phyloP scores from a whole-genome alignment of 352 stramenopile species.

The Sclerospora graminicola region DNA sequence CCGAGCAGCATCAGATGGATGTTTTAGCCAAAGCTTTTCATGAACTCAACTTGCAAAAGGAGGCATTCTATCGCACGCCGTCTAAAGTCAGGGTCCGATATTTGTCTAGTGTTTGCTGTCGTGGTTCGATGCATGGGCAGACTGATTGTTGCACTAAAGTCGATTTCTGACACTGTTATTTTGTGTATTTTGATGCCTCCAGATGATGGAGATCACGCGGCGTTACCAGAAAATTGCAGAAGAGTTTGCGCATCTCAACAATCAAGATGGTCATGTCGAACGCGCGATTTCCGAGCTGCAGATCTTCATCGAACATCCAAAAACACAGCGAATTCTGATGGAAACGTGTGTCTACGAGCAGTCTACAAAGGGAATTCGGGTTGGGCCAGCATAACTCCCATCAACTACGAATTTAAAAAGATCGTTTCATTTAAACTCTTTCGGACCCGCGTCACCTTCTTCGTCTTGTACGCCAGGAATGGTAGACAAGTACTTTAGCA shows the following conservation, averaged over 20 bases:
- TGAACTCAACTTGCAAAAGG: constrained; percentile 47
- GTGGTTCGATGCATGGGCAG: not conserved
- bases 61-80: constrained; percentile 57
- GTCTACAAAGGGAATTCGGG: constrained; percentile 57
- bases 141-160: not conserved
- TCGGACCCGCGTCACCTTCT: not conserved
- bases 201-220: constrained; percentile 71
- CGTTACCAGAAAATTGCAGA: constrained; percentile 67
- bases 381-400: constrained; percentile 43
- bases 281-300: constrained; percentile 65
- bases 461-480: constrained; percentile 47
- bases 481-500: constrained; percentile 68
- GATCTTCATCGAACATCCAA: constrained; percentile 62
- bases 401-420: not conserved
- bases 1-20: constrained; percentile 21
- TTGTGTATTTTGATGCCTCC: constrained; percentile 1
- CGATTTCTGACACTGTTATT: not conserved
- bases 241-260: constrained; percentile 48
- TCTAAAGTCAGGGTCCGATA: constrained; percentile 45
- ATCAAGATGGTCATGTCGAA: constrained; percentile 56
- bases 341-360: constrained; percentile 50
- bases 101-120: constrained; percentile 1
- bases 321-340: constrained; percentile 52
- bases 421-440: not conserved
- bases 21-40: constrained; percentile 31